phyloP scores from a whole-genome alignment of 2,329 filamentous ascomycete genomes.

The Exophiala phaeomuriformis region DNA sequence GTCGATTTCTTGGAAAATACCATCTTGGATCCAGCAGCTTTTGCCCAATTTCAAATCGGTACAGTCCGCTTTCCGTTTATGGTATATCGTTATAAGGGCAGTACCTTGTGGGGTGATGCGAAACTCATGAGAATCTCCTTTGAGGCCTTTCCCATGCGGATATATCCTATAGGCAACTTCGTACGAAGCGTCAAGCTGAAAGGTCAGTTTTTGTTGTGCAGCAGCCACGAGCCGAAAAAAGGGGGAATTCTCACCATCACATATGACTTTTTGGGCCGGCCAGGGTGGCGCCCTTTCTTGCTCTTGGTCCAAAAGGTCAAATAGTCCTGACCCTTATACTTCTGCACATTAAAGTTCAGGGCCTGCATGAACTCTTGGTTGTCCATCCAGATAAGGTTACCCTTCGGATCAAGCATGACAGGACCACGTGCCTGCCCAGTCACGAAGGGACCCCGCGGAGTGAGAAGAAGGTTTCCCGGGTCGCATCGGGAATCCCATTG shows the following conservation, averaged over 20 bases:
- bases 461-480: slow-evolving; percentile 27
- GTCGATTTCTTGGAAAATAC: slow-evolving; percentile 42
- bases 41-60: slow-evolving; percentile 8
- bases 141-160: slow-evolving; percentile 19
- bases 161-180: slow-evolving; percentile 18
- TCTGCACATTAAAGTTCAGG: slow-evolving; percentile 43
- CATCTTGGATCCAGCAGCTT: slow-evolving; percentile 36
- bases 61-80: slow-evolving; percentile 29
- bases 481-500: slow-evolving; percentile 33
- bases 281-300: slow-evolving; percentile 41
- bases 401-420: slow-evolving; percentile 12
- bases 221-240: slow-evolving; percentile 37
- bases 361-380: slow-evolving; percentile 33
- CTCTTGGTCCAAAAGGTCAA: slow-evolving; percentile 46
- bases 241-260: slow-evolving; percentile 16
- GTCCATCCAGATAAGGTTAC: slow-evolving; percentile 35
- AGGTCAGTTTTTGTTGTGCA: slow-evolving; percentile 39
- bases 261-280: slow-evolving; percentile 40
- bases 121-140: slow-evolving; percentile 39
- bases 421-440: slow-evolving; percentile 19
- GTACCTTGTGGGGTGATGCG: slow-evolving; percentile 43
- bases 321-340: slow-evolving; percentile 40
- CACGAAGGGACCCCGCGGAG: slow-evolving; percentile 15
- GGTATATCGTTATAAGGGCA: slow-evolving; percentile 29
- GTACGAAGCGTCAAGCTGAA: slow-evolving; percentile 35